These are phyloP conservation scores for Boletus tylopilopsis DNA, from an alignment of 768 basidiomycete species.

Conservation along the genomic window DNA sequence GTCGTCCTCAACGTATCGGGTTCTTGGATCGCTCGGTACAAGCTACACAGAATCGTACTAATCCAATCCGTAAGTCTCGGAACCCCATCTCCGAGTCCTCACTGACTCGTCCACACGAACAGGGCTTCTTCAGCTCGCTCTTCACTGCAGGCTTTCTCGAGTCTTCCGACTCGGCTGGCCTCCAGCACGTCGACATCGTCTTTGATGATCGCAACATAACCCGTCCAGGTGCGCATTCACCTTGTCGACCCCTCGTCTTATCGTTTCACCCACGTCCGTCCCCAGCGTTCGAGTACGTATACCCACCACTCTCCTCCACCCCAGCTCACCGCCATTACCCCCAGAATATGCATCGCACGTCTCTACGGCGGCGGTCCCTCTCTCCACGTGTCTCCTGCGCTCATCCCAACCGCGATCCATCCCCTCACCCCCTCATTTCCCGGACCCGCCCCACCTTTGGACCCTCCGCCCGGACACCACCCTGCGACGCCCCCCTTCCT, in stretches of 20 bases:
- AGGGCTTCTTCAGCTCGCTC: slow-evolving; percentile 87
- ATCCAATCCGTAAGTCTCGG: slow-evolving; percentile 70
- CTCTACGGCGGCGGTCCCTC: slow-evolving; percentile 85
- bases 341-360: slow-evolving; percentile 78
- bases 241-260: neutral
- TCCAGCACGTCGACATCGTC: slow-evolving; percentile 60
- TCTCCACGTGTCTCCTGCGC: slow-evolving; percentile 58
- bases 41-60: slow-evolving; percentile 79
- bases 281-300: slow-evolving; percentile 83
- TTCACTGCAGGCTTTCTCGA: slow-evolving; percentile 81
- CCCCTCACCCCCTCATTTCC: slow-evolving; percentile 73
- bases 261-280: slow-evolving; percentile 8
- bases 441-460: slow-evolving; percentile 16
- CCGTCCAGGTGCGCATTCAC: slow-evolving; percentile 73
- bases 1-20: slow-evolving; percentile 67
- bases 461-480: slow-evolving; percentile 54
- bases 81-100: neutral
- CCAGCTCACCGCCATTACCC: slow-evolving; percentile 9
- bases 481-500: slow-evolving; percentile 78
- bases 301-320: neutral
- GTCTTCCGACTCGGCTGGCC: slow-evolving; percentile 34
- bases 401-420: slow-evolving; percentile 60
- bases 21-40: slow-evolving; percentile 71
- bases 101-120: slow-evolving; percentile 26
- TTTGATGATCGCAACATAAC: slow-evolving; percentile 90